phyloP scores from a whole-genome alignment of 2,329 filamentous ascomycete genomes.

The Trematosphaeria pertusa region DNA sequence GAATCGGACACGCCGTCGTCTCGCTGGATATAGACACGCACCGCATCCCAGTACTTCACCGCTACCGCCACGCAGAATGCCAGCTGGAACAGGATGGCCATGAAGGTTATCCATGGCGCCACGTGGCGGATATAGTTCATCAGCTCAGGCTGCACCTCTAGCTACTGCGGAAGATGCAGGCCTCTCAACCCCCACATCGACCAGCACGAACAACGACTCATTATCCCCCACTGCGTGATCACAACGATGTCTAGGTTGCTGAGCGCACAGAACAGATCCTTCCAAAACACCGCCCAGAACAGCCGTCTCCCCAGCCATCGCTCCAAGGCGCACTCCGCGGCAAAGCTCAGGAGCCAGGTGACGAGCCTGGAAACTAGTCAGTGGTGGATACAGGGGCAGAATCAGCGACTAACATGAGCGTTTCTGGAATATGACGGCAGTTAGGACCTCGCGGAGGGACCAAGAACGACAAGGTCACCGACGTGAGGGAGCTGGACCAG shows the following conservation, averaged over 20 bases:
- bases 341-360: slow-evolving; percentile 22
- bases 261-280: slow-evolving; percentile 21
- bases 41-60: slow-evolving; percentile 25
- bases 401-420: slow-evolving; percentile 20
- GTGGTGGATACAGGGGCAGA: neutral
- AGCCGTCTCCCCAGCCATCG: slow-evolving; percentile 8
- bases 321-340: slow-evolving; percentile 18
- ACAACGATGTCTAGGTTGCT: slow-evolving; percentile 18
- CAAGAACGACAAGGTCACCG: slow-evolving; percentile 21
- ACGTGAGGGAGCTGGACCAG: slow-evolving; percentile 18
- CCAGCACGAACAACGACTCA: slow-evolving; percentile 28
- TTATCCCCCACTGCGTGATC: slow-evolving; percentile 25
- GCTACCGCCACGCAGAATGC: slow-evolving; percentile 18
- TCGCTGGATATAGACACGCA: slow-evolving; percentile 25
- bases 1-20: slow-evolving; percentile 24
- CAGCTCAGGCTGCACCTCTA: slow-evolving; percentile 17
- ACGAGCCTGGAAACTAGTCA: slow-evolving; percentile 14
- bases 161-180: slow-evolving; percentile 22
- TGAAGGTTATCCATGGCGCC: slow-evolving; percentile 21
- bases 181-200: slow-evolving; percentile 20
- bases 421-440: slow-evolving; percentile 26
- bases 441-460: slow-evolving; percentile 18
- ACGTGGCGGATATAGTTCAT: slow-evolving; percentile 22
- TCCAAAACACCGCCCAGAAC: slow-evolving; percentile 25
- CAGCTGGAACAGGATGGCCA: slow-evolving; percentile 25